Conservation (phyloP, 2,329 filamentous ascomycete species). For the Xylariaceae sp. region DNA sequence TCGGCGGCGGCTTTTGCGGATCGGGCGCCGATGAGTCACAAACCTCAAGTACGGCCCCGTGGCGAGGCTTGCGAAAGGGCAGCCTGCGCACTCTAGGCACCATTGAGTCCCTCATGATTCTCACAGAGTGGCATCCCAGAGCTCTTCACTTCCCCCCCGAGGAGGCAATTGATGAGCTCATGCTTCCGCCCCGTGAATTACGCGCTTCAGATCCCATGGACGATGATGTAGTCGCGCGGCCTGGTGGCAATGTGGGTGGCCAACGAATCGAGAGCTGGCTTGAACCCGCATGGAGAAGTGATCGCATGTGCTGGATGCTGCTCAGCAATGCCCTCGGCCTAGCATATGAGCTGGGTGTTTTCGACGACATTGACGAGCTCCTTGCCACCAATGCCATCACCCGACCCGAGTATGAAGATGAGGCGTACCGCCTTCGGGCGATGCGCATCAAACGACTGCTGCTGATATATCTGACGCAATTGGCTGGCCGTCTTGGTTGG, state of each 20-base stretch:
- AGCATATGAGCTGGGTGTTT: slow-evolving; percentile 91
- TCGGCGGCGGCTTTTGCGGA: slow-evolving; percentile 80
- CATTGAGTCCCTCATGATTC: slow-evolving; percentile 86
- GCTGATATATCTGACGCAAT: slow-evolving; percentile 86
- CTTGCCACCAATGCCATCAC: slow-evolving; percentile 56
- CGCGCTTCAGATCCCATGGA: slow-evolving; percentile 41
- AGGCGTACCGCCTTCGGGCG: slow-evolving; percentile 70
- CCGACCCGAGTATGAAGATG: slow-evolving; percentile 66
- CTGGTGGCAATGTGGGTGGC: slow-evolving; percentile 63
- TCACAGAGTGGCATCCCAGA: slow-evolving; percentile 96
- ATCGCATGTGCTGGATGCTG: slow-evolving; percentile 98
- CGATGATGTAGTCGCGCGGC: slow-evolving; percentile 41
- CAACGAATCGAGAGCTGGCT: slow-evolving; percentile 92
- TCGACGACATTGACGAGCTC: slow-evolving; percentile 79
- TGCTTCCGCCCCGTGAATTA: slow-evolving; percentile 57
- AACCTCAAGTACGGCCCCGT: slow-evolving; percentile 64
- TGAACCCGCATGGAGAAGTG: slow-evolving; percentile 89
- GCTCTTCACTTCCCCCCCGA: slow-evolving; percentile 90
- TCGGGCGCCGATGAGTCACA: slow-evolving; percentile 61
- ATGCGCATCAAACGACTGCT: slow-evolving; percentile 80
- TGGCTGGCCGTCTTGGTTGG: slow-evolving; percentile 87
- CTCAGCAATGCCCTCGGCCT: slow-evolving; percentile 85
- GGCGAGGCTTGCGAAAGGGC: slow-evolving; percentile 67
- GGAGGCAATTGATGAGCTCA: slow-evolving; percentile 66
- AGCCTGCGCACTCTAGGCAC: slow-evolving; percentile 87